phyloP scores from a whole-genome alignment of 208 protist species.

The Acanthamoeba triangularis region DNA sequence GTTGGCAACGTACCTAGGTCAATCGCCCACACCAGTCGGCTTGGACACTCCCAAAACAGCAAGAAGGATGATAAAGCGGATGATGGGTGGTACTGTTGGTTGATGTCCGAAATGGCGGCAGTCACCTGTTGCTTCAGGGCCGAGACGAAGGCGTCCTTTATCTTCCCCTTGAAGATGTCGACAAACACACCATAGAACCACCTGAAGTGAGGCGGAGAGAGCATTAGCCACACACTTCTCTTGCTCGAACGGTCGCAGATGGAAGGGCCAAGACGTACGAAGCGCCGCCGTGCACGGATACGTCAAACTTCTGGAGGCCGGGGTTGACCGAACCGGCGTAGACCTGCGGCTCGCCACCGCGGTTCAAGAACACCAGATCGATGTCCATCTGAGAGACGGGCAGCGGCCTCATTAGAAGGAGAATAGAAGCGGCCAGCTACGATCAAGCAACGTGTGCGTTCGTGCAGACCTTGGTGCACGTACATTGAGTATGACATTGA shows the following conservation, averaged over 20 bases:
- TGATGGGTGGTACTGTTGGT: neutral
- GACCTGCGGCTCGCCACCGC: conserved; percentile 21
- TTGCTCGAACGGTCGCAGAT: neutral
- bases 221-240: neutral
- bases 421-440: neutral
- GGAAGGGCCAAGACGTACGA: neutral
- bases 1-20: neutral
- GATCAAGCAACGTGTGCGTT: neutral
- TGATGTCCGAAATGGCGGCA: conserved; percentile 1
- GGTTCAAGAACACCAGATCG: conserved; percentile 46
- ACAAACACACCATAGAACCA: conserved; percentile 76
- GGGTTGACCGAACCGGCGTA: conserved; percentile 38
- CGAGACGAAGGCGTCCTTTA: conserved; percentile 8
- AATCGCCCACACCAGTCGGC: neutral
- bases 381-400: conserved; percentile 61
- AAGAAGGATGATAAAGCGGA: too few relatives aligned
- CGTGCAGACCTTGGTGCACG: neutral
- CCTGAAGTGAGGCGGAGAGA: neutral
- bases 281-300: conserved; percentile 66
- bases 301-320: conserved; percentile 28
- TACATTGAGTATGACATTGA: conserved; percentile 34
- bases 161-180: conserved; percentile 67
- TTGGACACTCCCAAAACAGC: neutral
- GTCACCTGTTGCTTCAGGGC: conserved; percentile 31
- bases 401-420: neutral